Base-by-base conservation (phyloP, 2,329 filamentous ascomycete genomes). In the Xylogone sp. region DNA sequence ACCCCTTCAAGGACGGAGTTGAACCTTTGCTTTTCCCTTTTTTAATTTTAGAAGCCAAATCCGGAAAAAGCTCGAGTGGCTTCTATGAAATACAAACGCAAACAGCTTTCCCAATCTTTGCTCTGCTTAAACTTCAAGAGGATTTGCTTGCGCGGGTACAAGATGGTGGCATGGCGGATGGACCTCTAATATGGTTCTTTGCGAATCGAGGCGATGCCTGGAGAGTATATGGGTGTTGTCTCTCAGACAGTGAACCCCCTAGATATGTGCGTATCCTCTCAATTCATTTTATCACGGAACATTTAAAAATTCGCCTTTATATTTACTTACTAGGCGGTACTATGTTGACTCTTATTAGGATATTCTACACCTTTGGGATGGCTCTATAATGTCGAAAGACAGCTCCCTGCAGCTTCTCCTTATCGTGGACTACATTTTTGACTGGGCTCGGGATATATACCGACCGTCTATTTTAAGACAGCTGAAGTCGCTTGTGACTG, bases 371-470 rank as follows among this genome's bases (percentile, higher is more conserved):
- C 53, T 64, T 20, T 64, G 62, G 62, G 45, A 46, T 51, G 60
- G 61, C 20, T 46, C 47, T 20, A 59, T 64, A 46, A 29, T 45
- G 20, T 53, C 43, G n/a, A 43, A 57, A 53, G 55, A 66, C 42
- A 51, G 48, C 10, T 56, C 62, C 12, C 53, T 67, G 20, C 64
- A 62, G 46, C 61, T 66, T 21, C 51, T 66, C 10, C 55, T 65
- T 16, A 62, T 65, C 42, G 43, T 67, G n/a, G 64, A 67, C 51
- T 60, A 60, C 48, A 62, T 66, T 24, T 59, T 60, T 52, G 63
- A 67, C 46, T 67, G 64, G 64, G 64, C 64, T n/a, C 54, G 63
- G 21, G 61, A 65, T 48, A 54, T 60, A 21, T 63, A 64, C 24
- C 56, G 63, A 39, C 50, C 46, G 44, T 46, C 46, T 51, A 43